Percentiles rank a stretch among this genome's conserved stretches.
Evolutionary conservation across 148 eudicot genomes (phyloP).

Genomic region (Polygonum maritimum): DNA sequence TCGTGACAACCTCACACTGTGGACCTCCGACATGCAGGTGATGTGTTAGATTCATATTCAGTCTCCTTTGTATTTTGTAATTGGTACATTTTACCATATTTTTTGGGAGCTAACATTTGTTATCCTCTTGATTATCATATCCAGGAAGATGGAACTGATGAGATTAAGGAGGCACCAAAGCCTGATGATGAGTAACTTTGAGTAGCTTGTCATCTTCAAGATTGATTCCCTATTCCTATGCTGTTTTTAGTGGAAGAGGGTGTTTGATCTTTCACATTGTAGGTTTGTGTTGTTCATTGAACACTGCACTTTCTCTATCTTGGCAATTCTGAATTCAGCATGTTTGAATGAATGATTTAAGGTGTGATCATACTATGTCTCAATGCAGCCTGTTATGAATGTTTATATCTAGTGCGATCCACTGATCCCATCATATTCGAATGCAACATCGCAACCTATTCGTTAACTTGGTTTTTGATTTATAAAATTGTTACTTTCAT

Average conservation of each 20-base stretch:
- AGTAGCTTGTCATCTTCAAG: neutral
- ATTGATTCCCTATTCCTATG: neutral
- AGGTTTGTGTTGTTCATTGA: constrained; percentile 6
- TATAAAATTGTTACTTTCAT: no score
- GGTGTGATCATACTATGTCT: neutral
- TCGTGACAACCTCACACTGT: constrained; percentile 38
- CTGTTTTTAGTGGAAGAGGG: constrained; percentile 1
- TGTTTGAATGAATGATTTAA: constrained; percentile 2
- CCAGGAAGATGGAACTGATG: constrained; percentile 12
- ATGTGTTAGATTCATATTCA: neutral
- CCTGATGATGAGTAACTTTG: constrained; percentile 2
- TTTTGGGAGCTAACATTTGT: neutral
- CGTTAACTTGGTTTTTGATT: no score
- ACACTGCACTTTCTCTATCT: neutral
- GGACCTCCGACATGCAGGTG: constrained; percentile 43
- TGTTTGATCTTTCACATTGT: neutral
- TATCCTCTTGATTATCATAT: neutral
- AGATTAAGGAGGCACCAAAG: constrained; percentile 9
- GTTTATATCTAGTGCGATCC: neutral
- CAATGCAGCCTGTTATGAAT: constrained; percentile 2
- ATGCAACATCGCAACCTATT: no score
- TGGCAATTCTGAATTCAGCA: neutral
- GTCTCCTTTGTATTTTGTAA: neutral
- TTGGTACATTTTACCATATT: neutral
- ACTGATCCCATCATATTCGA: no score